Evolutionary conservation across 352 stramenopile genomes (phyloP).

Genomic region (Pythium coloratum): DNA sequence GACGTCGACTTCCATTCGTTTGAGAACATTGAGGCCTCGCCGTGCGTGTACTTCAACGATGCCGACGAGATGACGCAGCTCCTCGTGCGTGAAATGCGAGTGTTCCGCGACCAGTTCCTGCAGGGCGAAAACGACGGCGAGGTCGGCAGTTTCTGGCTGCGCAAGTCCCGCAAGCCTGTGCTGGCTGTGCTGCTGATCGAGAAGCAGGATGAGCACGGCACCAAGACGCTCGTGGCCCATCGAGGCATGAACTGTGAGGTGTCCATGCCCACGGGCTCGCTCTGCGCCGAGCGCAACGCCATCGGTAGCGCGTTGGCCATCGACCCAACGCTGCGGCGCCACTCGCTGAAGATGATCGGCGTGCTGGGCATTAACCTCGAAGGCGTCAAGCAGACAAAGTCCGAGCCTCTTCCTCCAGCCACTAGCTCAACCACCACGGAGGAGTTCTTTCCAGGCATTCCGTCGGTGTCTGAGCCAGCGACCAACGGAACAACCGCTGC

Average conservation of each 20-base stretch:
- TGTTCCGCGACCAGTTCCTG: constrained; percentile 85
- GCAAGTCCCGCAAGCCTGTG: constrained; percentile 98
- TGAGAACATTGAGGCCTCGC: constrained; percentile 96
- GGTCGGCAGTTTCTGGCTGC: constrained; percentile 96
- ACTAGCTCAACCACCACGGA: constrained; percentile 3
- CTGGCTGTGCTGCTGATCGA: constrained; percentile 97
- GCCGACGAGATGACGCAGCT: constrained; percentile 80
- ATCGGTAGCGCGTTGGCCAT: constrained; percentile 96
- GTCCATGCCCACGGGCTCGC: constrained; percentile 94
- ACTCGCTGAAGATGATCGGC: constrained; percentile 94
- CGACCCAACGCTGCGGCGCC: constrained; percentile 91
- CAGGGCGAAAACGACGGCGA: constrained; percentile 79
- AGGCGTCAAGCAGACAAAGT: constrained; percentile 11
- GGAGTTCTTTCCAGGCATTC: constrained; percentile 15
- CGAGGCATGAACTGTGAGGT: constrained; percentile 99
- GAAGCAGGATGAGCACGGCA: constrained; percentile 50
- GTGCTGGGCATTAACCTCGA: constrained; percentile 89
- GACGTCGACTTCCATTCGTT: constrained; percentile 98
- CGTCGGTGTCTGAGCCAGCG: neutral
- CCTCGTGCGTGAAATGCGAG: constrained; percentile 93
- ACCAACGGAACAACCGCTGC: neutral
- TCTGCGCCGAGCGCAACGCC: constrained; percentile 97
- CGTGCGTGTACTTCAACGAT: constrained; percentile 81
- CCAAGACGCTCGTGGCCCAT: constrained; percentile 80
- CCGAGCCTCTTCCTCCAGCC: constrained; percentile 15